Percentiles rank a stretch among this genome's conserved stretches.
Conservation (phyloP, 2,329 filamentous ascomycete species). For the Sarocladium brachiariae region DNA sequence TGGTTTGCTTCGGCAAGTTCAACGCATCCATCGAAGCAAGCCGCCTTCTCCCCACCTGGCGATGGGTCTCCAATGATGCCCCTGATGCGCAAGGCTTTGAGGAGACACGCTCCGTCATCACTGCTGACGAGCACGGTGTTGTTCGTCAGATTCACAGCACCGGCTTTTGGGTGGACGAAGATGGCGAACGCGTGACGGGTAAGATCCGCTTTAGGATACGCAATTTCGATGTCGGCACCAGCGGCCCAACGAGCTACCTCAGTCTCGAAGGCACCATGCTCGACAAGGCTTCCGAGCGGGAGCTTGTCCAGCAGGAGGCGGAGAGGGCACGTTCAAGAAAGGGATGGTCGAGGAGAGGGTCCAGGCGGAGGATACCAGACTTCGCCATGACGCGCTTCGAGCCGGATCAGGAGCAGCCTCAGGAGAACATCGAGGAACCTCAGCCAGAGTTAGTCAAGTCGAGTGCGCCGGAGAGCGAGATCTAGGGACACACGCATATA, state of each 20-base stretch:
- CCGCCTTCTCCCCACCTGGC: slow-evolving; percentile 72
- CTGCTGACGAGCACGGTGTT: slow-evolving; percentile 44
- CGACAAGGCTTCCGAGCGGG: slow-evolving; percentile 56
- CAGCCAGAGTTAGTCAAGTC: slow-evolving; percentile 6
- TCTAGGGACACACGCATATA: not conserved
- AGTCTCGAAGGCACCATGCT: slow-evolving; percentile 88
- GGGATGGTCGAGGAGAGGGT: slow-evolving; percentile 24
- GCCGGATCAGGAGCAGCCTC: slow-evolving; percentile 33
- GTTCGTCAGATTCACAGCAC: slow-evolving; percentile 46
- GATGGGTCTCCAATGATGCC: slow-evolving; percentile 59
- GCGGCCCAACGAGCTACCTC: slow-evolving; percentile 70
- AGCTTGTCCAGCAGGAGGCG: slow-evolving; percentile 39
- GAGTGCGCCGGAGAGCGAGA: slow-evolving; percentile 1
- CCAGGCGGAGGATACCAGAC: slow-evolving; percentile 37
- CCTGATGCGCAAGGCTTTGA: slow-evolving; percentile 34
- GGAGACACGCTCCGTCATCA: slow-evolving; percentile 32
- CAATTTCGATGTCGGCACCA: slow-evolving; percentile 75
- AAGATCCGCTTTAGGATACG: slow-evolving; percentile 71
- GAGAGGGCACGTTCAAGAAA: slow-evolving; percentile 29
- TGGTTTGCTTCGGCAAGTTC: slow-evolving; percentile 87
- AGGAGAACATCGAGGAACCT: slow-evolving; percentile 15
- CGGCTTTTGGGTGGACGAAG: slow-evolving; percentile 69
- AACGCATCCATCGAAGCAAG: slow-evolving; percentile 78
- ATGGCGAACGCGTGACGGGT: slow-evolving; percentile 63
- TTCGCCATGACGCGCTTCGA: slow-evolving; percentile 53